Evolutionary conservation across 2,329 filamentous ascomycete genomes (phyloP), one percentile per base, ranked within the genome.

Genomic region (Penicillium sp.): DNA sequence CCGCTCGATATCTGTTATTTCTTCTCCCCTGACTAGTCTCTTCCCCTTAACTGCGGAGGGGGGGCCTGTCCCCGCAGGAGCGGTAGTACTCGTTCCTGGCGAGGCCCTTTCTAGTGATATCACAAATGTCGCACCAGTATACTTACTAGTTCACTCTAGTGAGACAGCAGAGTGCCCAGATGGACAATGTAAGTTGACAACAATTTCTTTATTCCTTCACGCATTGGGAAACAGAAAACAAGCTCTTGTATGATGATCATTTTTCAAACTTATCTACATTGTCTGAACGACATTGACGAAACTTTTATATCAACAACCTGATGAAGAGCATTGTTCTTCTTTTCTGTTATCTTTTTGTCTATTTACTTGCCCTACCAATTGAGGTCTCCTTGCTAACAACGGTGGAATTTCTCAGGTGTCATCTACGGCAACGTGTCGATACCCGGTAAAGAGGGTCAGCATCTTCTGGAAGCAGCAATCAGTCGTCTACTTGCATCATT

Each of bases 231-330:
- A 38, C 12, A 40, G 3, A 3, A 40, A 56, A 40, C 51, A 55
- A 51, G 65, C 66, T 66, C 71, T 80, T 82, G 80, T 70, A 88
- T 91, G 93, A 97, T 97, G 92, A 96, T 81, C 64, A 75, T 75
- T 76, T 83, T 77, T 48, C 24, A 95, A 94, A 92, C 92, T 97
- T 97, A 97, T 97, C 93, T 97, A 97, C 93, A 97, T 97, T 97
- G 91, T 89, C 93, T 92, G 93, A 72, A 96, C 47, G 88, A 77
- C 82, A 82, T 88, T 96, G 92, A 95, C 86, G 91, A 94, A 82
- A 82, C 81, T 18, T 47, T 72, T 60, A 80, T 60, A 80, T 80
- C 83, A 56, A 93, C 86, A 90, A 87, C 78, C 91, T 96, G 91
- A 95, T 84, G 67, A 77, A 79, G 75, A 79, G 73, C 71, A 52